Base-by-base conservation (phyloP, 192 early-diverging fungal species). In the Linderina pennispora region DNA sequence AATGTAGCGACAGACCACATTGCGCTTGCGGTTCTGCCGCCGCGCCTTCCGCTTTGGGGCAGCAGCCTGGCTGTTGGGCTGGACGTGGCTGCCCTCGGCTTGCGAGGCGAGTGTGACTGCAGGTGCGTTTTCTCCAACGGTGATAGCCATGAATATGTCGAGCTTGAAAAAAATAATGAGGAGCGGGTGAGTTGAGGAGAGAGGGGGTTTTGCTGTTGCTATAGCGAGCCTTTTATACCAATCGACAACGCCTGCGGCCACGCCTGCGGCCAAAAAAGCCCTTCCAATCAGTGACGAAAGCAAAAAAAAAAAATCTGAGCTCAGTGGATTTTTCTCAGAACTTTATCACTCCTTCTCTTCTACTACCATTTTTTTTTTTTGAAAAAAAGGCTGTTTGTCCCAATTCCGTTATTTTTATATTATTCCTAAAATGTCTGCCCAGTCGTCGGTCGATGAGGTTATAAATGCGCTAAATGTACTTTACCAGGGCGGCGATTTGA, bases 391-490 rank as follows among this genome's bases (percentile, higher is more conserved):
- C 4, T 22, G 1, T 24, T 41, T 41, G 8, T 41, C n/a, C 25
- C 5, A 18, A 7, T 18, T 32, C 9, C 20, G 2, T 42, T 42
- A 42, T 55, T 42, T 11, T 47, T 26, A 23, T 36, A n/a, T 38
- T 50, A 4, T 42, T 16, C 19, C n/a, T 53, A 34, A 22, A 45
- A 59, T 59, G 57, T 45, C 57, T 4, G 45, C 25, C 23, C 51
- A 53, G 41, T 13, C 45, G 18, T 21, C 41, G 21, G 42, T 63
- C 18, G 25, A 28, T 22, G 58, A 73, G 45, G 63, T 73, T 15
- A 51, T 58, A n/a, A 57, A 45, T 32, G 63, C 63, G 40, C 45
- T 73, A 19, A 62, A 57, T 20, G 50, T 58, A 37, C 58, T 73
- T 16, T 73, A 73, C 51, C 62, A 73, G 45, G 55, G 63, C 26